A percentile compares a stretch with the other conserved stretches of the same genome.
phyloP scores from a whole-genome alignment of 495 filamentous ascomycete species.

The Amphirosellinia nigrospora region DNA sequence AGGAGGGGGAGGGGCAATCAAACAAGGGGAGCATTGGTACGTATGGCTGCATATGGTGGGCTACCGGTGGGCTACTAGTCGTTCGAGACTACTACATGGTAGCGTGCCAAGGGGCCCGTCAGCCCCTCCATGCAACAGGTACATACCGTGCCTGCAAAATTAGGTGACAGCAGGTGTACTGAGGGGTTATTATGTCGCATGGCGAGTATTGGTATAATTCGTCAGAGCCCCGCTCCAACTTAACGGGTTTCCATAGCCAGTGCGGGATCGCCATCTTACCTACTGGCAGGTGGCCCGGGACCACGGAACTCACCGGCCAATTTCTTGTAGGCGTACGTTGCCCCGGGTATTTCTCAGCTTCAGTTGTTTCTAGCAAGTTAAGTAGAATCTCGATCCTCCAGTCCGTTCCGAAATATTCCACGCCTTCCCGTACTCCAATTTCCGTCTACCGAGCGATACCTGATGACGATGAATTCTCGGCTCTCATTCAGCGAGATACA shows the following conservation, averaged over 20 bases:
- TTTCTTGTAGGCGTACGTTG: neutral
- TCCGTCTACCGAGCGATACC: slow-evolving; percentile 9
- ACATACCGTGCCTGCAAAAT: neutral
- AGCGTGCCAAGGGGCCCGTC: neutral
- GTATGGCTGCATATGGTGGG: slow-evolving; percentile 17
- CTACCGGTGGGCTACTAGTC: slow-evolving; percentile 2
- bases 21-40: slow-evolving; percentile 10
- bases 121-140: neutral
- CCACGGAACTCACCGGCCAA: neutral
- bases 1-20: slow-evolving; percentile 25
- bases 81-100: slow-evolving; percentile 15
- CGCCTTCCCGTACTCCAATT: slow-evolving; percentile 8
- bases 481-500: neutral
- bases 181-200: slow-evolving; percentile 18
- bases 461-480: slow-evolving; percentile 9
- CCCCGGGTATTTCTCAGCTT: neutral
- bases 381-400: neutral
- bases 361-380: neutral
- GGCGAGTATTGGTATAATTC: slow-evolving; percentile 19
- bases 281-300: neutral
- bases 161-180: slow-evolving; percentile 10
- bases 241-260: slow-evolving; percentile 5
- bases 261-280: slow-evolving; percentile 7
- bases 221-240: slow-evolving; percentile 14
- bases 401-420: slow-evolving; percentile 10